A percentile compares a stretch with the other conserved stretches of the same genome.
Conservation (phyloP, 768 basidiomycete genomes). For the Tremella yokohamensis region DNA sequence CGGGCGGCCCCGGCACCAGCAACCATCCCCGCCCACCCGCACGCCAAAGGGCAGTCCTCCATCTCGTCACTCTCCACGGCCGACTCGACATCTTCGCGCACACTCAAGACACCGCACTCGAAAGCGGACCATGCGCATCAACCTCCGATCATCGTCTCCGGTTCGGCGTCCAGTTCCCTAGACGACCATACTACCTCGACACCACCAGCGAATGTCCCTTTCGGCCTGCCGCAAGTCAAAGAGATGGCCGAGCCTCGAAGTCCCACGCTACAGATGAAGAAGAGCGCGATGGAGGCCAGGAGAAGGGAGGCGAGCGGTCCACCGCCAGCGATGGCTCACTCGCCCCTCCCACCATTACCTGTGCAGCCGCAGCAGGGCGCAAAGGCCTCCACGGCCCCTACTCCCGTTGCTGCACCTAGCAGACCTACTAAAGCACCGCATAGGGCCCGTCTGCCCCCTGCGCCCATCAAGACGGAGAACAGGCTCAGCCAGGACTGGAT, state of each 20-base stretch:
- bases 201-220: slow-evolving; percentile 1
- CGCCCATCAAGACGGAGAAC: slow-evolving; percentile 10
- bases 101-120: slow-evolving; percentile 39
- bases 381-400: slow-evolving; percentile 20
- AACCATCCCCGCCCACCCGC: slow-evolving; percentile 3
- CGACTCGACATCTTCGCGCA: slow-evolving; percentile 36
- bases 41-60: neutral
- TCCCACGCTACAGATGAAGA: slow-evolving; percentile 9
- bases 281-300: slow-evolving; percentile 6
- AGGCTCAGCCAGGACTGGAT: slow-evolving; percentile 42
- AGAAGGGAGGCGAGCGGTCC: neutral
- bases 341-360: slow-evolving; percentile 14
- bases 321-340: neutral
- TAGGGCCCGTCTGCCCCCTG: neutral
- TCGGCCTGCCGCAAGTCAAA: neutral
- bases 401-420: neutral
- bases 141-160: slow-evolving; percentile 16
- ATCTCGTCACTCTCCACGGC: slow-evolving; percentile 29
- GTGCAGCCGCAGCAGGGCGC: slow-evolving; percentile 1
- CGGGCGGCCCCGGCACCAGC: neutral
- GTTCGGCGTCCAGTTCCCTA: slow-evolving; percentile 13
- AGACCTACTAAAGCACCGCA: neutral
- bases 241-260: neutral
- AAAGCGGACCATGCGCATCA: slow-evolving; percentile 12
- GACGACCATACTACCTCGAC: slow-evolving; percentile 12